A percentile compares a stretch with the other conserved stretches of the same genome.
These are phyloP conservation scores for Sphaerulina populicola DNA, from an alignment of 2,329 filamentous ascomycete genomes.

Conservation along the genomic window DNA sequence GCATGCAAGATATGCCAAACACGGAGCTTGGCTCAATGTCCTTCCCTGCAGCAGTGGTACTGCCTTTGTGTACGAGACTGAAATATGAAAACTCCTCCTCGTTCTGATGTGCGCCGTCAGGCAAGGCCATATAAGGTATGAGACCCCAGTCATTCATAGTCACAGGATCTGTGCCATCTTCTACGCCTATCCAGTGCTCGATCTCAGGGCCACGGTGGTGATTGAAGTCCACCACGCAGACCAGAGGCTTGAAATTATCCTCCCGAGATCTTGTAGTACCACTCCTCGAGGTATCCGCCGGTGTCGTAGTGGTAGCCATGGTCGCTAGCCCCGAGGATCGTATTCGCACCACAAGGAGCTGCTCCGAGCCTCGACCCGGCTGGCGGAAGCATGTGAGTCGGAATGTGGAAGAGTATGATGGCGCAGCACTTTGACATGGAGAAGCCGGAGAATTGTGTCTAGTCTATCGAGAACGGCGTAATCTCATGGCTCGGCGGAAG, in stretches of 20 bases:
- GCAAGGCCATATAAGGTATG: constrained; percentile 92
- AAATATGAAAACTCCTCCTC: constrained; percentile 99
- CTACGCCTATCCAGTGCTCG: constrained; percentile 76
- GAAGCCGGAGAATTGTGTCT: no score
- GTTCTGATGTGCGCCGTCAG: constrained; percentile 88
- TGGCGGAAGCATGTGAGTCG: neutral
- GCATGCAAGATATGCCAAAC: constrained; percentile 91
- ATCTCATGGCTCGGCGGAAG: constrained; percentile 6
- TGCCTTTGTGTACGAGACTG: constrained; percentile 57
- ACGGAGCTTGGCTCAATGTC: constrained; percentile 45
- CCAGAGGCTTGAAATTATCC: constrained; percentile 37
- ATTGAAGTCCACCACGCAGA: constrained; percentile 48
- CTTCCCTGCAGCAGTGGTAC: constrained; percentile 5
- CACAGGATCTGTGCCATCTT: constrained; percentile 69
- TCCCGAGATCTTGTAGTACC: constrained; percentile 1
- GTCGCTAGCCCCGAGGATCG: neutral
- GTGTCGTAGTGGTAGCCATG: constrained; percentile 5
- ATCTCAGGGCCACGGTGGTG: constrained; percentile 72
- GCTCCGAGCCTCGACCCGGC: neutral
- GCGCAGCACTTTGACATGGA: no score
- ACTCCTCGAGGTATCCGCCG: constrained; percentile 1
- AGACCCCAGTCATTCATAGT: constrained; percentile 80
- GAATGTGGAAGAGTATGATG: neutral
- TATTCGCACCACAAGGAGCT: neutral
- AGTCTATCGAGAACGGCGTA: constrained; percentile 2